Evolutionary conservation across 2,329 filamentous ascomycete species (phyloP), one percentile per base, ranked within the genome.

Genomic region (Colletotrichum neosansevieriae): DNA sequence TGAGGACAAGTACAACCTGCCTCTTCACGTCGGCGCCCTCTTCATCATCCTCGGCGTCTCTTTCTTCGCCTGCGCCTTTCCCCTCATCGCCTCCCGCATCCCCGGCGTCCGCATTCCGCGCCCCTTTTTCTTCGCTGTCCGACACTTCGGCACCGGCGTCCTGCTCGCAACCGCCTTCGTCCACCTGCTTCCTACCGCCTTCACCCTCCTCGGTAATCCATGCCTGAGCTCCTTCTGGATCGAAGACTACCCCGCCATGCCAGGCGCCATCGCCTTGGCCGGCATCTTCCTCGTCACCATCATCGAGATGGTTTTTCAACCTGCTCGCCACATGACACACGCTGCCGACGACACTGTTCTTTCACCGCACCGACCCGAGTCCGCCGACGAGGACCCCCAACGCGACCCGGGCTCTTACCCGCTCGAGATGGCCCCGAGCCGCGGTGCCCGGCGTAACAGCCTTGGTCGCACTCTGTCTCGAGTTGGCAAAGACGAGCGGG

Each of bases 61-160:
- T 57, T 82, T 84, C 19, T 77, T 84, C 51, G 84, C 84, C 66
- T 84, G 81, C 71, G 78, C 78, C 3, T 86, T 89, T 66, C 87
- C 88, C 2, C 80, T 90, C 58, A 75, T 89, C 50, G 87, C 86
- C 36, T 77, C 80, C 60, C 81, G 81, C 70, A 81, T 87, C 50
- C 85, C 85, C 21, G 77, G 81, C 15, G 76, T 89, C 56, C 84
- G 82, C 62, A 88, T 90, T 58, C 88, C 88, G 1, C 77, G 80
- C 19, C 78, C 77, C 54, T 84, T 88, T 77, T 85, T 89, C 78
- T 88, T 89, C 75, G 77, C 81, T 58, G 84, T 88, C 56, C 84
- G 86, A 70, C 91, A 93, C 82, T 93, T 93, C 73, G 91, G 92
- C 73, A 95, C 92, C 9, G 92, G 92, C 66, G 93, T 96, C 19